Percentiles rank a stretch among this genome's conserved stretches.
phyloP scores from a whole-genome alignment of 1,284 basidiomycete species.

The Apiotrichum gracile region DNA sequence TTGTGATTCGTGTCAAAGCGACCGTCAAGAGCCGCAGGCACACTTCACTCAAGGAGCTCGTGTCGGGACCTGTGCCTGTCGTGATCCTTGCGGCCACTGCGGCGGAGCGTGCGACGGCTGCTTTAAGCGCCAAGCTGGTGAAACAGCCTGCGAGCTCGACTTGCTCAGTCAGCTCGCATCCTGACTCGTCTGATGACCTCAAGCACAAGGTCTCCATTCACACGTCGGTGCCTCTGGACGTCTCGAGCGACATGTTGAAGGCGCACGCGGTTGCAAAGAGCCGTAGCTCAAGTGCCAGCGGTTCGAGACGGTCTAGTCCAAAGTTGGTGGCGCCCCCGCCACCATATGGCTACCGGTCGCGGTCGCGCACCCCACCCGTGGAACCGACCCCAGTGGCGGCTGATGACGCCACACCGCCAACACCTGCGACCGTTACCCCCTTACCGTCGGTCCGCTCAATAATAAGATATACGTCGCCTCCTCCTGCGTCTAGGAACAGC shows the following conservation, averaged over 20 bases:
- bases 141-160: neutral
- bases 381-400: neutral
- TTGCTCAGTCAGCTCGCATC: slow-evolving; percentile 1
- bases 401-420: neutral
- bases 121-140: neutral
- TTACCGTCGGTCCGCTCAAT: slow-evolving; percentile 2
- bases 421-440: neutral
- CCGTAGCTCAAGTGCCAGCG: too few relatives aligned
- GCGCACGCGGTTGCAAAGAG: neutral
- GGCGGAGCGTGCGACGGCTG: slow-evolving; percentile 18
- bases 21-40: slow-evolving; percentile 19
- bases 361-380: neutral
- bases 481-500: slow-evolving; percentile 2
- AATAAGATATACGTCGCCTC: neutral
- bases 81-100: slow-evolving; percentile 16
- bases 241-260: neutral
- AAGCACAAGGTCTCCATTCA: slow-evolving; percentile 12
- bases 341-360: neutral
- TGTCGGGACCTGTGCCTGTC: slow-evolving; percentile 22
- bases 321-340: neutral
- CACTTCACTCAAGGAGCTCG: slow-evolving; percentile 15
- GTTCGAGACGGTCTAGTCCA: too few relatives aligned
- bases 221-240: neutral
- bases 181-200: neutral
- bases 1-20: slow-evolving; percentile 26